Percentiles rank a stretch among this genome's conserved stretches.
Conservation (phyloP, 2,329 filamentous ascomycete genomes). For the Nannizziopsis barbatae region DNA sequence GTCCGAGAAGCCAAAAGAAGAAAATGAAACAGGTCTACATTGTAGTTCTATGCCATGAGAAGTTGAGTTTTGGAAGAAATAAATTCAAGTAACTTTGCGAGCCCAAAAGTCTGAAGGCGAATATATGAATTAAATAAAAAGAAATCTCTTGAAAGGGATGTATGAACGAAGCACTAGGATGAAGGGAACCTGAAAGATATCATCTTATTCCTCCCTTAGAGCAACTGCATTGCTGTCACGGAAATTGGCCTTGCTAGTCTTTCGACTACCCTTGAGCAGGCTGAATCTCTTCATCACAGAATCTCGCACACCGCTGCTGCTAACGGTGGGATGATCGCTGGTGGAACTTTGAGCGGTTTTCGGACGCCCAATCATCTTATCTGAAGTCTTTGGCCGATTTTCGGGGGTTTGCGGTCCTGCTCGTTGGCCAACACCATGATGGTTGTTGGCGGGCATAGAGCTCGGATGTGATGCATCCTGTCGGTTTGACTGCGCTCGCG, state of each 20-base stretch:
- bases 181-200: background rate
- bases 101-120: background rate
- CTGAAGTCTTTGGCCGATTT: slow-evolving; percentile 9
- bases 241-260: slow-evolving; percentile 48
- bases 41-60: no score
- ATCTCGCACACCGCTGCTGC: slow-evolving; percentile 35
- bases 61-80: no score
- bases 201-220: slow-evolving; percentile 28
- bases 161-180: background rate
- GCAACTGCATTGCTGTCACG: slow-evolving; percentile 19
- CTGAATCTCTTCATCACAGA: slow-evolving; percentile 70
- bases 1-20: no score
- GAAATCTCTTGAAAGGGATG: background rate
- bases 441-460: slow-evolving; percentile 1
- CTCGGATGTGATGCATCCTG: background rate
- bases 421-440: background rate
- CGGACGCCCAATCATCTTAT: slow-evolving; percentile 3
- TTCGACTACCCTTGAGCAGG: slow-evolving; percentile 63
- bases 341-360: slow-evolving; percentile 5
- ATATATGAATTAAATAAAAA: background rate
- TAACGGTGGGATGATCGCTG: background rate
- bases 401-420: background rate
- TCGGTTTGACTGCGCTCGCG: slow-evolving; percentile 6
- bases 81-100: no score
- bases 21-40: no score